Evolutionary conservation across 148 eudicot genomes (phyloP).

Genomic region (Gaultheria prostrata): DNA sequence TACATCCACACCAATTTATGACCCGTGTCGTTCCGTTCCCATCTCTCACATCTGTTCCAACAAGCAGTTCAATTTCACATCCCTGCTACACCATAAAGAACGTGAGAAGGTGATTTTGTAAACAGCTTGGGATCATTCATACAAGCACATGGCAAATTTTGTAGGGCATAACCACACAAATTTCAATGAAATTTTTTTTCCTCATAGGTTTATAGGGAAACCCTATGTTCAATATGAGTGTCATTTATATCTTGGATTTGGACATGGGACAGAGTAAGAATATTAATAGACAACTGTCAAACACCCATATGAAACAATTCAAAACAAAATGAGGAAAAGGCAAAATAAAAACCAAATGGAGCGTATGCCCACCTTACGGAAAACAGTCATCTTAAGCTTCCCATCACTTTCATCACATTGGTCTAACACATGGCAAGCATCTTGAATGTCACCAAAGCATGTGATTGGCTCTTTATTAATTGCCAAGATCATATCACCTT

Average conservation of each 20-base stretch:
- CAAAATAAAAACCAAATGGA: background rate
- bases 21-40: conserved; percentile 83
- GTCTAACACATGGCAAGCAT: conserved; percentile 79
- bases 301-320: background rate
- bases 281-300: background rate
- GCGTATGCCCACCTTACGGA: conserved; percentile 65
- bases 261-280: background rate
- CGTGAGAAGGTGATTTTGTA: background rate
- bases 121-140: background rate
- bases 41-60: conserved; percentile 94
- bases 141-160: background rate
- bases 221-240: background rate
- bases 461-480: conserved; percentile 79
- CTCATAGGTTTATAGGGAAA: background rate
- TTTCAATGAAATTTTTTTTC: background rate
- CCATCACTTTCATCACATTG: conserved; percentile 49
- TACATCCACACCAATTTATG: conserved; percentile 93
- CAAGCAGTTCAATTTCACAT: conserved; percentile 66
- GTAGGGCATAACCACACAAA: background rate
- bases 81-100: conserved; percentile 50
- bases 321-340: background rate
- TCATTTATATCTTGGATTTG: background rate
- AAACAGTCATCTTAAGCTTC: conserved; percentile 66
- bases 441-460: conserved; percentile 82
- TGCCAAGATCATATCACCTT: conserved; percentile 95